Evolutionary conservation across 345 rosid species (phyloP).

Genomic region (Euphorbia tirucalli): DNA sequence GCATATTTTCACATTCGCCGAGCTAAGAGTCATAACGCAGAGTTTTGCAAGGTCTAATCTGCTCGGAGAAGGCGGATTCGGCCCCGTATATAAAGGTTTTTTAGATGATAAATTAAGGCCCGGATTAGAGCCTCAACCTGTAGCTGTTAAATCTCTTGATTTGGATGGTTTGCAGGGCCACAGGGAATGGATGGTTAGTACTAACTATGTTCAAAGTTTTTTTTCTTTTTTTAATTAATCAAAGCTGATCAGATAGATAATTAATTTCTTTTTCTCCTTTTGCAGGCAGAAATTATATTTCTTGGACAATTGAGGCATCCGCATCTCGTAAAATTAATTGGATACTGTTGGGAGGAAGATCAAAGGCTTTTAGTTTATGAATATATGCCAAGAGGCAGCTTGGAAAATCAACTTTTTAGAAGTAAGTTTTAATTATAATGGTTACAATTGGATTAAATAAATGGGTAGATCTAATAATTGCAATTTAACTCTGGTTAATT

Average conservation of each 20-base stretch:
- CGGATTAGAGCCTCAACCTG: constrained; percentile 59
- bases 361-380: constrained; percentile 71
- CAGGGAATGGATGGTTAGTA: constrained; percentile 74
- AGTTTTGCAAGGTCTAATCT: constrained; percentile 51
- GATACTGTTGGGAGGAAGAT: constrained; percentile 74
- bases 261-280: neutral
- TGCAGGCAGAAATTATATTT: constrained; percentile 76
- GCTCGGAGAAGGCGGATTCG: constrained; percentile 80
- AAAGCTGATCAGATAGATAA: no score
- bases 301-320: constrained; percentile 73
- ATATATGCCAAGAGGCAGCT: constrained; percentile 69
- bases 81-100: constrained; percentile 75
- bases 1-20: constrained; percentile 44
- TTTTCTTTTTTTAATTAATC: no score
- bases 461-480: no score
- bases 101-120: constrained; percentile 52
- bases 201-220: no score
- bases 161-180: constrained; percentile 77
- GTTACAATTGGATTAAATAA: no score
- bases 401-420: constrained; percentile 71
- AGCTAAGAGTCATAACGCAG: constrained; percentile 49
- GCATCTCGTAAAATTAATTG: constrained; percentile 75
- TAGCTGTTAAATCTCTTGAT: constrained; percentile 72
- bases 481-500: no score
- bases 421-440: constrained; percentile 52